Conservation (phyloP, 1,284 basidiomycete species). For the Rhodotorula sp. region DNA sequence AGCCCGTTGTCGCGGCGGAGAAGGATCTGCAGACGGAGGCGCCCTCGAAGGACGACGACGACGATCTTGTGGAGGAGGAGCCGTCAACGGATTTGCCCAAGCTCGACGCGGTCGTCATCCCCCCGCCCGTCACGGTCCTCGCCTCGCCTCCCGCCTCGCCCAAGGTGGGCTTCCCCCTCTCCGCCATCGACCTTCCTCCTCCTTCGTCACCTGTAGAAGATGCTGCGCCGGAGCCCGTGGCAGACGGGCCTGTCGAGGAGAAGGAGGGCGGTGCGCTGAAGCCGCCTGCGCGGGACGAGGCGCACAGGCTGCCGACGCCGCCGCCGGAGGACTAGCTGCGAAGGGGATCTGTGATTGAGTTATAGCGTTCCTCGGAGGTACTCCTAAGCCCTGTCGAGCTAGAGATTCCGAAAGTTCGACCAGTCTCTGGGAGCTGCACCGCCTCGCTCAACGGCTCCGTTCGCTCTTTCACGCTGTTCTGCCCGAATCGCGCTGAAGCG, state of each 20-base stretch:
- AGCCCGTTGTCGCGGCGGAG: background rate
- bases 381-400: background rate
- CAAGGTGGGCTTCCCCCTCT: background rate
- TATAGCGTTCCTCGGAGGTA: background rate
- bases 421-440: background rate
- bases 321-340: constrained; percentile 6
- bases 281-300: background rate
- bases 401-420: background rate
- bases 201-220: background rate
- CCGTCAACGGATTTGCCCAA: background rate
- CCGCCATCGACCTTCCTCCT: background rate
- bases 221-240: background rate
- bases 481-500: background rate
- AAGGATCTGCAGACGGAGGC: background rate
- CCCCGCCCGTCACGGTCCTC: constrained; percentile 1
- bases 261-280: background rate
- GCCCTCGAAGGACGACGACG: background rate
- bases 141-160: constrained; percentile 12
- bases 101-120: constrained; percentile 1
- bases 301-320: constrained; percentile 8
- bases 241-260: background rate
- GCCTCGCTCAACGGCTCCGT: background rate
- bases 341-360: too few species aligned
- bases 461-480: background rate
- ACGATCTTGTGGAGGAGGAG: background rate